Evolutionary conservation across 441 rosid genomes (phyloP), one percentile per base, ranked within the genome.

Genomic region (Erysimum pusillum): DNA sequence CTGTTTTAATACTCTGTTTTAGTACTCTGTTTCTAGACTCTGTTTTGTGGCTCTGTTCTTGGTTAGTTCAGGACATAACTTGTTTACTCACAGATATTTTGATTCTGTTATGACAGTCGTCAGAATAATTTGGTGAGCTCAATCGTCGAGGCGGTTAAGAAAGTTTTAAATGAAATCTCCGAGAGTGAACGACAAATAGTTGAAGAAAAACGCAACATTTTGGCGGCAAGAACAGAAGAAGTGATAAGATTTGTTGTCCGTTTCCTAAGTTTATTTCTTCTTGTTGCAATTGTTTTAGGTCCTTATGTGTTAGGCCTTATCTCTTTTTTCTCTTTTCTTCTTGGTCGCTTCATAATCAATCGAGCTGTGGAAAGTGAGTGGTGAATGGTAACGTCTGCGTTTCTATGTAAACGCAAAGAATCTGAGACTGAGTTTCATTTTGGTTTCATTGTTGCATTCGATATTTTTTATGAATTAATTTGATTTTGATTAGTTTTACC

Each of bases 241-340:
- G 2, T 51, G 56, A 51, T 18, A 9, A 18, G 31, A 51, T 9
- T 20, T 18, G 14, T 51, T 18, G 11, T 18, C 28, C 31, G 31
- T 20, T 20, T 18, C 31, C 31, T 51, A 20, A 51, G 56, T 18
- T 32, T 51, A 32, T 3, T 9, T 51, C 13, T 51, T 51, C 56
- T 51, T 0, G 4, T 51, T 1, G 20, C 56, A 9, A 10, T 51
- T 9, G 31, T 51, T 51, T 2, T n/a, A n/a, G n/a, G n/a, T n/a
- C n/a, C n/a, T n/a, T n/a, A n/a, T n/a, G n/a, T n/a, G n/a, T 51
- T 51, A 32, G 56, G 20, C 56, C 56, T 51, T 51, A 51, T 20
- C 14, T 20, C 28, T 51, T 13, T 51, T 51, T 51, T 51, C 31
- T 51, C 31, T 9, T 8, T 51, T 20, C 13, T 20, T 20, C 14